A percentile compares a stretch with the other conserved stretches of the same genome.
Evolutionary conservation across 768 basidiomycete species (phyloP).

Genomic region (Tulasnella sp.): DNA sequence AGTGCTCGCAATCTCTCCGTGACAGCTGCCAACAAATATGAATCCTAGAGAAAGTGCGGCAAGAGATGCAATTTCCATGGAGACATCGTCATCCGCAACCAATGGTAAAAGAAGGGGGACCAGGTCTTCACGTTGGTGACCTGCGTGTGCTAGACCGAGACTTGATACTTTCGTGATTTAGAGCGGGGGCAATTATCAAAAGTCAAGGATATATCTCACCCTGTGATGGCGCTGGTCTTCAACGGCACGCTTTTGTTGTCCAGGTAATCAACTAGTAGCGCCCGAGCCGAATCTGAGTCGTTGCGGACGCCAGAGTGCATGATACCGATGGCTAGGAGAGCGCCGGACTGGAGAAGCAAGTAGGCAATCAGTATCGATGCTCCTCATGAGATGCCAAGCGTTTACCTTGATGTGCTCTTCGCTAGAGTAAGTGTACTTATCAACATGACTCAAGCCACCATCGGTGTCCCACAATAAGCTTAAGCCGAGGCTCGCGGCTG

Average conservation of each 20-base stretch:
- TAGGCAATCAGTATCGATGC: neutral
- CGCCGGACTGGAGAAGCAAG: constrained; percentile 52
- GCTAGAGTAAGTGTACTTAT: constrained; percentile 92
- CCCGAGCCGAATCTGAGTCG: constrained; percentile 86
- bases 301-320: constrained; percentile 81
- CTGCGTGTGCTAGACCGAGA: constrained; percentile 86
- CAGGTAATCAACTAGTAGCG: constrained; percentile 80
- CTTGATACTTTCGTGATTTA: constrained; percentile 25
- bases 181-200: neutral
- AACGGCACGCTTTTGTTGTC: constrained; percentile 76
- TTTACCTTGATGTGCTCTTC: constrained; percentile 90
- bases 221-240: constrained; percentile 80
- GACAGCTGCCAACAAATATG: constrained; percentile 88
- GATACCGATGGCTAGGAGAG: constrained; percentile 88
- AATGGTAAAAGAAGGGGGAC: constrained; percentile 65
- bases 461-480: constrained; percentile 95
- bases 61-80: constrained; percentile 82
- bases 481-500: constrained; percentile 86
- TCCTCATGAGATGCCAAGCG: neutral
- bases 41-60: constrained; percentile 86
- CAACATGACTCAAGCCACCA: constrained; percentile 83
- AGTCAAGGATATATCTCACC: constrained; percentile 23
- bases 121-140: constrained; percentile 84
- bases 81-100: constrained; percentile 66
- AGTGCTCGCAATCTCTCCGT: constrained; percentile 81